Evolutionary conservation across 768 basidiomycete genomes (phyloP).

Genomic region (Mycena floridula): DNA sequence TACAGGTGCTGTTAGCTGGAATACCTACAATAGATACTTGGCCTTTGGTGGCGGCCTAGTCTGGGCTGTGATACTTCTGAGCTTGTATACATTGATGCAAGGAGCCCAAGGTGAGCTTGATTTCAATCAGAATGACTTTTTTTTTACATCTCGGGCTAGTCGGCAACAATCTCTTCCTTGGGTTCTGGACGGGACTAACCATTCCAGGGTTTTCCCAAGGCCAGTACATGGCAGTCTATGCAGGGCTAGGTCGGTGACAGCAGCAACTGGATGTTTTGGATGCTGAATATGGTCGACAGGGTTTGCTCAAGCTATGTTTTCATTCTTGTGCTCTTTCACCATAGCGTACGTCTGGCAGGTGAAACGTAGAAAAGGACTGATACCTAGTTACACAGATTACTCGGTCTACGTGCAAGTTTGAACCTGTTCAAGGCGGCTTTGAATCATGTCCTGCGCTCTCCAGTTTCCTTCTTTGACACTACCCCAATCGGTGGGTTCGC

Average conservation of each 20-base stretch:
- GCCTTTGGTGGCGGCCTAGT: constrained; percentile 39
- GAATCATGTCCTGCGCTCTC: constrained; percentile 49
- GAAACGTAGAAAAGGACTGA: too few species aligned
- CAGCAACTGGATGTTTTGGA: not conserved
- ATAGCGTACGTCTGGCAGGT: constrained; percentile 45
- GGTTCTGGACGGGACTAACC: constrained; percentile 61
- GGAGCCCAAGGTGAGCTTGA: constrained; percentile 35
- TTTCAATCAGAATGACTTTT: not conserved
- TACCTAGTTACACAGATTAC: constrained; percentile 20
- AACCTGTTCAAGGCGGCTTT: constrained; percentile 53
- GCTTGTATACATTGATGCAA: constrained; percentile 41
- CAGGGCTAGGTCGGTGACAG: constrained; percentile 31
- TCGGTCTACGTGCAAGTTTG: constrained; percentile 34
- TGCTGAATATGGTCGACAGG: constrained; percentile 21
- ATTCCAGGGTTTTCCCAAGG: constrained; percentile 51
- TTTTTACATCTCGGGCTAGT: constrained; percentile 29
- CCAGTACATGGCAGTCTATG: constrained; percentile 63
- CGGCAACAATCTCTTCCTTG: constrained; percentile 61
- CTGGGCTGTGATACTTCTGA: constrained; percentile 41
- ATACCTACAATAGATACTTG: constrained; percentile 44
- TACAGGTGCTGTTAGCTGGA: constrained; percentile 45
- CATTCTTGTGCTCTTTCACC: constrained; percentile 41
- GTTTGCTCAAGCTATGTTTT: constrained; percentile 41
- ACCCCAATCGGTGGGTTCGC: constrained; percentile 50
- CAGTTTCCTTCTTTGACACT: constrained; percentile 66